Base-by-base conservation (phyloP, 1,139 yeast genomes). In the Protomyces pachydermus region DNA sequence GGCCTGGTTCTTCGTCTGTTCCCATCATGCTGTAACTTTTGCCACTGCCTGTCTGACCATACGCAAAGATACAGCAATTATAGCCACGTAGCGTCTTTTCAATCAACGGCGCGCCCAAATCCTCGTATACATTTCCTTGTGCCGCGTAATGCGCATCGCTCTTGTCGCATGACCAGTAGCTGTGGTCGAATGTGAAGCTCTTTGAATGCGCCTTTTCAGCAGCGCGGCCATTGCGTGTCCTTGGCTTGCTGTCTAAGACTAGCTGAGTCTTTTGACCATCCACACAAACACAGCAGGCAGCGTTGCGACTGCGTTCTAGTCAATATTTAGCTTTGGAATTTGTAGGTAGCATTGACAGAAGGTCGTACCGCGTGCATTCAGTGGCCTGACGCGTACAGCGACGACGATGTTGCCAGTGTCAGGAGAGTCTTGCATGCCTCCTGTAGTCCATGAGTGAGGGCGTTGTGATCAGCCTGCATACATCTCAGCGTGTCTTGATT, bases 11-110 rank as follows among this genome's bases (percentile, higher is more conserved):
- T 16, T 70, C 70, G 0, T 76, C 73, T 9, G 73, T 70, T 0
- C 91, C 91, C 85, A 85, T 83, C 91, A 87, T 86, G 0, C 91
- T 85, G 70, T 78, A 82, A 0, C 91, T 84, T 71, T 87, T 87
- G 2, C 93, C 93, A 0, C 83, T 80, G 2, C 91, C 87, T 0
- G 93, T 87, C 72, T 87, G 91, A 1, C 95, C 95, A 70, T 87
- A 85, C 0, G 93, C 91, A 70, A 87, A 78, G 10, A 87, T 80
- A 72, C 93, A 87, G 28, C 88, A 86, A 72, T 87, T 87, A 73
- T 80, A 87, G 0, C 95, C 95, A 65, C 80, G 80, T 69, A 86
- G 78, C 42, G 85, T 81, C 70, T 87, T 89, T 37, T 81, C 79
- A n/a, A 87, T 74, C 66, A 85, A 77, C 52, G 82, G 84, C 2